Evolutionary conservation across 2,329 filamentous ascomycete genomes (phyloP).

Genomic region (Alternaria ethzedia): DNA sequence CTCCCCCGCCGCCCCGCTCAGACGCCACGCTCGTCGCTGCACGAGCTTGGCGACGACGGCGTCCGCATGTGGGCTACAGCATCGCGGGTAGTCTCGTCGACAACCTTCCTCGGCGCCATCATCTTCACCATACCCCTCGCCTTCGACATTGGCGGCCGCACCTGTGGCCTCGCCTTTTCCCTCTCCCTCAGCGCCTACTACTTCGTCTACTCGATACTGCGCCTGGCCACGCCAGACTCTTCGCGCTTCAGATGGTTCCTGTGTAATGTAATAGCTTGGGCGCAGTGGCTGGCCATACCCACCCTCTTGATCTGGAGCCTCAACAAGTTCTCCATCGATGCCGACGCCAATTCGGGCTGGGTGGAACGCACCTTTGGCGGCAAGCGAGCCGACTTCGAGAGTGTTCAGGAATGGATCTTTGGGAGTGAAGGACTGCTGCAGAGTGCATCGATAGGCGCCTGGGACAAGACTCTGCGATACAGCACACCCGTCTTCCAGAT

Average conservation of each 20-base stretch:
- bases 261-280: conserved; percentile 71
- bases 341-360: conserved; percentile 74
- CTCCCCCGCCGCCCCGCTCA: conserved; percentile 30
- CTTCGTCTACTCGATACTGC: conserved; percentile 81
- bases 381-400: conserved; percentile 67
- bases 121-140: conserved; percentile 95
- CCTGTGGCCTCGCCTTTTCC: conserved; percentile 93
- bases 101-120: conserved; percentile 87
- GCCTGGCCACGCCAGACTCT: conserved; percentile 77
- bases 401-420: conserved; percentile 83
- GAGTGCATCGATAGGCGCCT: conserved; percentile 78
- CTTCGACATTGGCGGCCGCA: conserved; percentile 95
- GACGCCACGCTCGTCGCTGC: conserved; percentile 50
- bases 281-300: conserved; percentile 88
- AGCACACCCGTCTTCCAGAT: conserved; percentile 95
- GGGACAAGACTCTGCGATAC: conserved; percentile 88
- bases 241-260: conserved; percentile 78
- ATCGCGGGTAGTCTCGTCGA: conserved; percentile 78
- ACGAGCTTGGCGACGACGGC: conserved; percentile 55
- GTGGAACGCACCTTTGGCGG: conserved; percentile 78
- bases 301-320: conserved; percentile 91
- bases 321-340: conserved; percentile 92
- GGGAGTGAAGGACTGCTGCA: conserved; percentile 85
- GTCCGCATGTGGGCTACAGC: conserved; percentile 74
- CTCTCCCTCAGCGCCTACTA: conserved; percentile 89